These are phyloP conservation scores for Entomortierella chlamydospora DNA, from an alignment of 192 early-diverging fungal genomes.

Conservation along the genomic window DNA sequence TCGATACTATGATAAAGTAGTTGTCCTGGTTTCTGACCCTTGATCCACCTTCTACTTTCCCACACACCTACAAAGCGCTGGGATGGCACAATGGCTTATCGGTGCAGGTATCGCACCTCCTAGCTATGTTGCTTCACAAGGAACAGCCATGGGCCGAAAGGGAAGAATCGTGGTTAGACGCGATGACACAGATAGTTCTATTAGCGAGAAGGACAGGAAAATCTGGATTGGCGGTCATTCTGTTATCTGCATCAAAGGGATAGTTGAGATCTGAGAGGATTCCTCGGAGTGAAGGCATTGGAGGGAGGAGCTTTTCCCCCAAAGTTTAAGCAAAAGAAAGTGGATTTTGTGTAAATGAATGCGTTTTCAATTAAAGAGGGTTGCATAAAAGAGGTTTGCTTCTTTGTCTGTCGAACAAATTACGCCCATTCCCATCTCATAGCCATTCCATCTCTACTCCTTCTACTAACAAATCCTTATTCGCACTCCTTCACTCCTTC, in stretches of 20 bases:
- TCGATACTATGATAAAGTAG: too few species aligned
- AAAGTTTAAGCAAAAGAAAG: too few species aligned
- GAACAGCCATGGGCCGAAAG: conserved; percentile 26
- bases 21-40: too few species aligned
- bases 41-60: not conserved
- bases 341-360: too few species aligned
- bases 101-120: conserved; percentile 12
- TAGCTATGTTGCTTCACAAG: conserved; percentile 27
- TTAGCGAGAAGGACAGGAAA: conserved; percentile 7
- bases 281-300: too few species aligned
- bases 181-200: conserved; percentile 13
- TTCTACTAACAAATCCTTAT: too few species aligned
- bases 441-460: too few species aligned
- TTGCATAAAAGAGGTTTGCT: too few species aligned
- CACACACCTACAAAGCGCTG: conserved; percentile 11
- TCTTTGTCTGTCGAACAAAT: too few species aligned
- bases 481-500: too few species aligned
- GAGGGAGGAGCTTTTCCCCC: too few species aligned
- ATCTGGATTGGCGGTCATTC: conserved; percentile 31
- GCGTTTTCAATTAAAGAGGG: not conserved
- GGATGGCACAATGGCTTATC: conserved; percentile 39
- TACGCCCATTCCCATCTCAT: too few species aligned
- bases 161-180: conserved; percentile 18
- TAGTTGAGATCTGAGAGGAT: conserved; percentile 10
- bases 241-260: conserved; percentile 22